Percentiles rank a stretch among this genome's conserved stretches.
Evolutionary conservation across 1,139 yeast species (phyloP).

Genomic region (Starmera stellimalicola): DNA sequence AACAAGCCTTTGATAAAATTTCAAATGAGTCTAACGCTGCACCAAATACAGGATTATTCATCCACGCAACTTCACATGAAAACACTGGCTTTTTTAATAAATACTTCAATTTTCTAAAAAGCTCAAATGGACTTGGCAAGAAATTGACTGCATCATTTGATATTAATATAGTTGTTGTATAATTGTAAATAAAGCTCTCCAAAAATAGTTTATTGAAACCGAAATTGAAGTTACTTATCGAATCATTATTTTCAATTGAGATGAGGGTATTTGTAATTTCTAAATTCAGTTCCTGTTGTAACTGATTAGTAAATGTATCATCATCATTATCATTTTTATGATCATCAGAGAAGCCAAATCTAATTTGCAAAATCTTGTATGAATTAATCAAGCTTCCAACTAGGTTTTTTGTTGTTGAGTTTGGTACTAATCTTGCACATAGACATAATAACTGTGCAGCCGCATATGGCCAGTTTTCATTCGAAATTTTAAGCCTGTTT

Average conservation of each 20-base stretch:
- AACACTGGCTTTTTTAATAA: constrained; percentile 26
- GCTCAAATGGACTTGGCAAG: constrained; percentile 28
- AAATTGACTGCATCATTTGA: constrained; percentile 18
- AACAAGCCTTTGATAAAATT: constrained; percentile 30
- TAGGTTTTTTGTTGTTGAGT: constrained; percentile 21
- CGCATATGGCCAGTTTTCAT: constrained; percentile 23
- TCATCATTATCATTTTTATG: neutral
- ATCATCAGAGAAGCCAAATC: constrained; percentile 2
- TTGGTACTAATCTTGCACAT: constrained; percentile 25
- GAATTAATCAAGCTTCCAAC: constrained; percentile 22
- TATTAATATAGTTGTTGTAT: constrained; percentile 23
- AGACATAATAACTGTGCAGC: constrained; percentile 28
- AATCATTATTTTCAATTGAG: constrained; percentile 1
- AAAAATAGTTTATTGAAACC: constrained; percentile 24
- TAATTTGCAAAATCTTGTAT: constrained; percentile 19
- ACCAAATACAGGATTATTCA: constrained; percentile 29
- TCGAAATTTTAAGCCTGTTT: neutral
- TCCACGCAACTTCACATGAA: constrained; percentile 24
- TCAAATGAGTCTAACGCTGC: constrained; percentile 29
- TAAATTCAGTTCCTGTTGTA: constrained; percentile 9
- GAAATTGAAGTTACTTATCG: neutral
- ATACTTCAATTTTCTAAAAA: constrained; percentile 23
- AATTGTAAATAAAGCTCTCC: constrained; percentile 31
- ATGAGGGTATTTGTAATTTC: constrained; percentile 14
- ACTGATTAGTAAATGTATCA: constrained; percentile 1